A percentile compares a stretch with the other conserved stretches of the same genome.
phyloP scores from a whole-genome alignment of 495 filamentous ascomycete species.

The Trichoderma erinaceum region DNA sequence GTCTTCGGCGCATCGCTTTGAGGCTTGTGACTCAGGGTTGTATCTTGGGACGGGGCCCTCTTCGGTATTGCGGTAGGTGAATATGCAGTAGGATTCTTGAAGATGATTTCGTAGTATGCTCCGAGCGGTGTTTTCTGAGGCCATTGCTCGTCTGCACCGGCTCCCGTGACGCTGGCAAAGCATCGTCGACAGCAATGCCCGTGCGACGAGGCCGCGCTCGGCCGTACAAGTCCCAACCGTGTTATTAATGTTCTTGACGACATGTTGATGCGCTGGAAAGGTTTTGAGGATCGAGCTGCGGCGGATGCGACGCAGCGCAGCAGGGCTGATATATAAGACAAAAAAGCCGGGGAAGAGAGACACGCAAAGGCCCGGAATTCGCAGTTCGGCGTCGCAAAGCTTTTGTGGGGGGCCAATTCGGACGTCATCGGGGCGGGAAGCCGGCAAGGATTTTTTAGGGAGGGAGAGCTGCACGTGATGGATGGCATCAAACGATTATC shows the following conservation, averaged over 20 bases:
- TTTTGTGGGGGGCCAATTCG: conserved; percentile 9
- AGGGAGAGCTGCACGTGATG: conserved; percentile 8
- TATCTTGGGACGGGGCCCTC: conserved; percentile 25
- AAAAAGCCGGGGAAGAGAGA: neutral
- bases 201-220: neutral
- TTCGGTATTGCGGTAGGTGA: conserved; percentile 30
- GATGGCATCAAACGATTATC: neutral
- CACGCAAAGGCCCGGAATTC: neutral
- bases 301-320: neutral
- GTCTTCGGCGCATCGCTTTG: conserved; percentile 21
- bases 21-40: conserved; percentile 21
- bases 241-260: conserved; percentile 16
- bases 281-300: neutral
- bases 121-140: conserved; percentile 33
- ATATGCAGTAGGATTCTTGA: conserved; percentile 35
- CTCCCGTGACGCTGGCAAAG: conserved; percentile 21
- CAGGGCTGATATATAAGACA: neutral
- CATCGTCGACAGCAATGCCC: conserved; percentile 11
- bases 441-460: neutral
- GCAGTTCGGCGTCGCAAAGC: conserved; percentile 8
- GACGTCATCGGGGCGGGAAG: conserved; percentile 15
- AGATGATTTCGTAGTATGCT: conserved; percentile 41
- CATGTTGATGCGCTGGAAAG: neutral
- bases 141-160: conserved; percentile 14
- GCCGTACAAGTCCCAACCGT: neutral